phyloP scores from a whole-genome alignment of 2,329 filamentous ascomycete genomes.

The Sporothrix humicola region DNA sequence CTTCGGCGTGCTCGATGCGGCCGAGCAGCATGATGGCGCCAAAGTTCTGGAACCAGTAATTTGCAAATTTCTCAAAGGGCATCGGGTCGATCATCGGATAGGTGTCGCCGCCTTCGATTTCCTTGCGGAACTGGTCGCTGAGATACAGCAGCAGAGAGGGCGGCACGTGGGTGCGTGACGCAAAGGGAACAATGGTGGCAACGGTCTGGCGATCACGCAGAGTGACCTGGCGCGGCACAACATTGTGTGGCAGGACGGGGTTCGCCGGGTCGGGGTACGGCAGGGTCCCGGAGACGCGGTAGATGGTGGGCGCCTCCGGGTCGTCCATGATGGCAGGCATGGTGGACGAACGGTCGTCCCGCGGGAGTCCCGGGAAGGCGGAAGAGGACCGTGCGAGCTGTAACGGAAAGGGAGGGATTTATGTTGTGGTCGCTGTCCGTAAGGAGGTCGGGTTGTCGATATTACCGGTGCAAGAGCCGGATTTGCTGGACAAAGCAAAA shows the following conservation, averaged over 20 bases:
- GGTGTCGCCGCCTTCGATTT: conserved; percentile 90
- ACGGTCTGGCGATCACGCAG: conserved; percentile 83
- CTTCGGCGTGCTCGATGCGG: conserved; percentile 66
- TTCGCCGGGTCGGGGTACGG: conserved; percentile 68
- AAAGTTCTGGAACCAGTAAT: conserved; percentile 92
- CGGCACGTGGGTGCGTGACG: conserved; percentile 77
- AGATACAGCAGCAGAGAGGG: conserved; percentile 76
- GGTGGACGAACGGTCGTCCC: conserved; percentile 26
- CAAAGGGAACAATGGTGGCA: conserved; percentile 83
- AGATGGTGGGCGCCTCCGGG: conserved; percentile 71
- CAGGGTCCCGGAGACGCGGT: conserved; percentile 68
- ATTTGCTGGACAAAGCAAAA: too few species aligned
- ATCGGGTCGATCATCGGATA: conserved; percentile 86
- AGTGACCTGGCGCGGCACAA: conserved; percentile 77
- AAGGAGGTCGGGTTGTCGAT: not conserved
- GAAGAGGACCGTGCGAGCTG: not conserved
- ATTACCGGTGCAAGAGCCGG: not conserved
- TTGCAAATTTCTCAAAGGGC: conserved; percentile 73
- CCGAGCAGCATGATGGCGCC: conserved; percentile 86
- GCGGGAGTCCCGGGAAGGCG: conserved; percentile 5
- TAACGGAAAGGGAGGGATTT: not conserved
- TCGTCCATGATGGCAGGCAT: conserved; percentile 84
- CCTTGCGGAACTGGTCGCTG: conserved; percentile 82
- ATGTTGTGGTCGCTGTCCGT: not conserved
- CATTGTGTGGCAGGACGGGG: conserved; percentile 69